phyloP scores from a whole-genome alignment of 352 stramenopile species.

The Globisporangium parvum region DNA sequence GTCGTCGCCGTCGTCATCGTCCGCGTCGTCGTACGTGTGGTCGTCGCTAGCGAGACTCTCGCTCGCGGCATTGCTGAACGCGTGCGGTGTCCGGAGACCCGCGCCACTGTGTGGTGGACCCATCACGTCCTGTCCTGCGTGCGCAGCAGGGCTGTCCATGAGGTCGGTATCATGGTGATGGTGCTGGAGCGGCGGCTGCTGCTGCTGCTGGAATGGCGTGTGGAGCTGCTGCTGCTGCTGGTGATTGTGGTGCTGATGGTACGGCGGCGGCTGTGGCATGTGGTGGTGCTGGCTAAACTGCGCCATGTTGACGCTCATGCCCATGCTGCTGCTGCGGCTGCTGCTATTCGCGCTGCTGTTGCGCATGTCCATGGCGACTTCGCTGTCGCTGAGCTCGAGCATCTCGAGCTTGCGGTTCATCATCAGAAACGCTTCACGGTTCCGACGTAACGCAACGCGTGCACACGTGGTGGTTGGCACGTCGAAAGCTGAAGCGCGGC shows the following conservation, averaged over 20 bases:
- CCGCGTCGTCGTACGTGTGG: constrained; percentile 63
- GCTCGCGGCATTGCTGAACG: background rate
- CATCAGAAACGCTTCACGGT: background rate
- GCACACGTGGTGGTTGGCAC: too few species aligned
- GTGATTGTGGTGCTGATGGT: too few species aligned
- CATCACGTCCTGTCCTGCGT: too few species aligned
- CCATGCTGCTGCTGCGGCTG: background rate
- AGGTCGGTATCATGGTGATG: background rate
- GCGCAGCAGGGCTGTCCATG: background rate
- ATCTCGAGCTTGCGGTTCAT: constrained; percentile 81
- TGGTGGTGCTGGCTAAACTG: too few species aligned
- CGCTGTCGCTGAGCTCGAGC: constrained; percentile 31
- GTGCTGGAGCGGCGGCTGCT: too few species aligned
- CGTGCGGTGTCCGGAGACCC: constrained; percentile 1
- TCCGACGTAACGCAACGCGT: background rate
- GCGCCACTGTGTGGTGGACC: background rate
- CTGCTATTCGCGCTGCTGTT: constrained; percentile 5
- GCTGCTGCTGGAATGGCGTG: too few species aligned
- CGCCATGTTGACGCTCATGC: background rate
- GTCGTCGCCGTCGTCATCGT: constrained; percentile 64
- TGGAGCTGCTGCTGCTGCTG: too few species aligned
- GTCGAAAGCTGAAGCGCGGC: too few species aligned
- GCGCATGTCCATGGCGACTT: constrained; percentile 25
- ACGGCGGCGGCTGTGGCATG: too few species aligned
- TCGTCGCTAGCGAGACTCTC: constrained; percentile 12